Evolutionary conservation across 495 filamentous ascomycete species (phyloP), one percentile per base, ranked within the genome.

Genomic region (Tuber brumale): DNA sequence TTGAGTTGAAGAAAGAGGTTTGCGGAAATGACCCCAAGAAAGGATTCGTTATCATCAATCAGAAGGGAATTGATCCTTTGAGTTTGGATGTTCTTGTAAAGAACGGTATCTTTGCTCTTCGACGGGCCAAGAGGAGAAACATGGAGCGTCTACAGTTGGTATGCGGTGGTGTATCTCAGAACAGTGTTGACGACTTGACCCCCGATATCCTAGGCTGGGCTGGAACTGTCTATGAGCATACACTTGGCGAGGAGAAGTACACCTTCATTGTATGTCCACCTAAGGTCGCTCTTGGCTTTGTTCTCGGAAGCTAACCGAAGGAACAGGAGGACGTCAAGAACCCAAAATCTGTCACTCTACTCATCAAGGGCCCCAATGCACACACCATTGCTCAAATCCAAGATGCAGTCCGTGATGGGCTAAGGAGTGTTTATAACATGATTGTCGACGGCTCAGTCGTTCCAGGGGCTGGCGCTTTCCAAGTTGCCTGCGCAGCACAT

Each of bases 71-170:
- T 81, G 95, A 99, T 84, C 95, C 95, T 27, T 86, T 98, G 72
- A 97, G 94, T 73, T 87, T 99, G 77, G 95, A 99, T 83, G 93
- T 98, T 39, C 86, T 99, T 44, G 94, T 94, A 72, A 99, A 98
- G 90, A 98, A 99, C 83, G 94, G 94, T 74, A 98, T 99, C 80
- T 89, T 97, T 83, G 95, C 96, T 72, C 89, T 99, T 74, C 90
- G 95, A 77, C 88, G 95, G 84, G 95, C 95, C 42, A 99, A 99
- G 90, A 88, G 95, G 83, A 91, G 95, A 82, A 99, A 99, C 85
- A 99, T 99, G 95, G 95, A 99, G 87, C 89, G 95, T 83, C 86
- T 99, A 70, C 95, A 99, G 86, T 89, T 98, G 73, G 89, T 98
- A 75, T 97, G 93, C 83, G 95, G 95, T 51, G 95, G 96, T 81